phyloP scores from a whole-genome alignment of 768 basidiomycete genomes.

The Boletus tomentosulus region DNA sequence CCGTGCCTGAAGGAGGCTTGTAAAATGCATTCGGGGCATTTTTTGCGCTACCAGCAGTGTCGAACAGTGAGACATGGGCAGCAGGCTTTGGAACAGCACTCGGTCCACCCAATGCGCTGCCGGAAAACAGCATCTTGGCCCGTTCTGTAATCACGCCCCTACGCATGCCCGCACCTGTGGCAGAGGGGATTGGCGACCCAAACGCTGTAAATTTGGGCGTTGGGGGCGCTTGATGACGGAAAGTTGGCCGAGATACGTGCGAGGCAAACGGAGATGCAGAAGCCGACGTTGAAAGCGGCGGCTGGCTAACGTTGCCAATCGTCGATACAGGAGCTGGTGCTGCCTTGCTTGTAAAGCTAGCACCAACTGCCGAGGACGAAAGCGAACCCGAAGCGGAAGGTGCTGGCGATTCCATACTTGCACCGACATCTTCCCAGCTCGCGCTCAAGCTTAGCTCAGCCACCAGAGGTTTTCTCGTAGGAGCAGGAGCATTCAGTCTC shows the following conservation, averaged over 20 bases:
- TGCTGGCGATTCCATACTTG: conserved; percentile 14
- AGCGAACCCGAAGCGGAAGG: conserved; percentile 7
- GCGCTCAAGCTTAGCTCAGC: conserved; percentile 44
- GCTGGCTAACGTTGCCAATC: background rate
- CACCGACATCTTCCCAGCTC: conserved; percentile 60
- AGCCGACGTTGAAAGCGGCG: background rate
- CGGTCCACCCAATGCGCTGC: background rate
- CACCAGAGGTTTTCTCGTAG: conserved; percentile 18
- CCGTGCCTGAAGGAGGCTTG: conserved; percentile 39
- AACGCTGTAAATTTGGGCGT: conserved; percentile 26
- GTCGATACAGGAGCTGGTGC: background rate
- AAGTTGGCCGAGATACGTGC: background rate
- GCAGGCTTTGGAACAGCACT: conserved; percentile 3
- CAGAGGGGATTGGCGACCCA: conserved; percentile 20
- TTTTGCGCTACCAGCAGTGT: conserved; percentile 45
- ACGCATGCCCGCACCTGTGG: background rate
- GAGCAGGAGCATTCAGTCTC: conserved; percentile 8
- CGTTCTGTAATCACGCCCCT: conserved; percentile 15
- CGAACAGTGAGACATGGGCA: conserved; percentile 34
- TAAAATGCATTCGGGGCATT: conserved; percentile 65
- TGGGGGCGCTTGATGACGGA: conserved; percentile 4
- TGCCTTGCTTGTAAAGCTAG: conserved; percentile 4
- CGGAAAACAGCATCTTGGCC: conserved; percentile 14
- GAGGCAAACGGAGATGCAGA: conserved; percentile 8
- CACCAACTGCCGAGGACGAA: conserved; percentile 2